These are phyloP conservation scores for Articulospora tetracladia DNA, from an alignment of 495 filamentous ascomycete genomes.

Conservation along the genomic window DNA sequence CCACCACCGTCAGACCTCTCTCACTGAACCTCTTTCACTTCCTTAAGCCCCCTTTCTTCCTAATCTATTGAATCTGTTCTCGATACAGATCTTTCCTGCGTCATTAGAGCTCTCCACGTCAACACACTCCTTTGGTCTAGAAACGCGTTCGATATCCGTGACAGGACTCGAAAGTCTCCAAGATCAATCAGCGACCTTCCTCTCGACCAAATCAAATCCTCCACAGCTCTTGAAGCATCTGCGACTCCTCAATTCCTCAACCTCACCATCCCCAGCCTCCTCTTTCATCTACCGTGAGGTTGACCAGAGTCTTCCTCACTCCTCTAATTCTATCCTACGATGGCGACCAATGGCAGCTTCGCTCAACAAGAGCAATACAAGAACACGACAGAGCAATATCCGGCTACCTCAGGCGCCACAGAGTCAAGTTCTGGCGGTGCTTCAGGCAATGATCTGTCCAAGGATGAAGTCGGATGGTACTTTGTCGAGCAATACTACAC, in stretches of 20 bases:
- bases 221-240: not conserved
- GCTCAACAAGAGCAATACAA: constrained; percentile 28
- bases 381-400: constrained; percentile 23
- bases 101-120: constrained; percentile 8
- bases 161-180: constrained; percentile 21
- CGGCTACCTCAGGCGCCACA: constrained; percentile 22
- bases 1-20: not conserved
- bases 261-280: not conserved
- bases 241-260: constrained; percentile 2
- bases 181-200: not conserved
- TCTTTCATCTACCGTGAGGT: constrained; percentile 11
- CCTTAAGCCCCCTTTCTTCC: constrained; percentile 13
- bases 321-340: constrained; percentile 4
- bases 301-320: constrained; percentile 17
- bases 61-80: constrained; percentile 22
- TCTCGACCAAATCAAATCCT: not conserved
- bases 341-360: constrained; percentile 31
- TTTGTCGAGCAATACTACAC: constrained; percentile 99
- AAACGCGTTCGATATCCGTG: constrained; percentile 26
- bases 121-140: not conserved
- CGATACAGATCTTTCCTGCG: constrained; percentile 3
- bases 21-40: constrained; percentile 21
- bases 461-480: constrained; percentile 84
- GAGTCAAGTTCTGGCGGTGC: constrained; percentile 21
- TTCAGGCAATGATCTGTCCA: constrained; percentile 26